Evolutionary conservation across 352 stramenopile genomes (phyloP).

Genomic region (Phytophthora pini): DNA sequence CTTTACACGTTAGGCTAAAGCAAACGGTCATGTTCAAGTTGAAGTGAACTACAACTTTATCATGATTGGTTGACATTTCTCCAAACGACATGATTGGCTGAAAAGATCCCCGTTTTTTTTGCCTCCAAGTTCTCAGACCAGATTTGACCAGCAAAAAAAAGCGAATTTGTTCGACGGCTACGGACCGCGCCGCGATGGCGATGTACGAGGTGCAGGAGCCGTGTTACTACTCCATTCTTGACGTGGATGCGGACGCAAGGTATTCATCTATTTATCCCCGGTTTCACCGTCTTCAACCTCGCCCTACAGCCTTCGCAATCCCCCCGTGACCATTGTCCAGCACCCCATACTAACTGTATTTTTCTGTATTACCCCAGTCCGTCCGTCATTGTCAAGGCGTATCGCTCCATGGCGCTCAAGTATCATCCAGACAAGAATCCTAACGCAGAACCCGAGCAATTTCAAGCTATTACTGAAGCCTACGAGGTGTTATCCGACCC

Average conservation of each 20-base stretch:
- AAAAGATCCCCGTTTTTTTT: slow-evolving; percentile 15
- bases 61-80: neutral
- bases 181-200: slow-evolving; percentile 11
- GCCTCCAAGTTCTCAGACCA: slow-evolving; percentile 12
- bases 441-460: slow-evolving; percentile 87
- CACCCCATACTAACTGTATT: slow-evolving; percentile 1
- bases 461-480: slow-evolving; percentile 82
- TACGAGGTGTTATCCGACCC: slow-evolving; percentile 81
- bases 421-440: slow-evolving; percentile 98
- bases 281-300: neutral
- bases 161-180: neutral
- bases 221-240: slow-evolving; percentile 76
- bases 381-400: slow-evolving; percentile 95
- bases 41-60: neutral
- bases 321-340: slow-evolving; percentile 1
- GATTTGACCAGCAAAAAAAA: slow-evolving; percentile 8
- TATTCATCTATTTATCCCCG: slow-evolving; percentile 12
- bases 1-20: neutral
- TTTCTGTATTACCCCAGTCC: slow-evolving; percentile 48
- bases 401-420: slow-evolving; percentile 93
- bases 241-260: slow-evolving; percentile 69
- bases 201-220: slow-evolving; percentile 61
- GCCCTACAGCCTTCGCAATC: neutral
- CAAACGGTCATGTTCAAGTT: neutral
- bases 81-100: neutral